phyloP scores from a whole-genome alignment of 2,329 filamentous ascomycete species.

The Periglandula ipomoeae region DNA sequence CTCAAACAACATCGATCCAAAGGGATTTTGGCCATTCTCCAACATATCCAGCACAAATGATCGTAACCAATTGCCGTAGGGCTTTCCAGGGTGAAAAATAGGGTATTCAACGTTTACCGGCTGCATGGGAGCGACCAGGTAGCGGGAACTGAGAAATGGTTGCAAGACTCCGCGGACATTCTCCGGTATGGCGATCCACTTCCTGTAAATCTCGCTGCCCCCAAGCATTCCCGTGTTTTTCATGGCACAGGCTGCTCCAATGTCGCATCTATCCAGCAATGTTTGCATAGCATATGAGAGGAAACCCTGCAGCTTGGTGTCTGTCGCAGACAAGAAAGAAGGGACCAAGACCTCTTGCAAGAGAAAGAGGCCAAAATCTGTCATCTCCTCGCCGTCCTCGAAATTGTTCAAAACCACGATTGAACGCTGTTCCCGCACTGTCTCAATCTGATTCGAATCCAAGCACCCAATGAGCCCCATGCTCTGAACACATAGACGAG shows the following conservation, averaged over 20 bases:
- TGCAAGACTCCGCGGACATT: conserved; percentile 71
- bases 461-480: conserved; percentile 85
- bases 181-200: conserved; percentile 73
- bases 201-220: conserved; percentile 53
- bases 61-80: conserved; percentile 75
- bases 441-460: conserved; percentile 83
- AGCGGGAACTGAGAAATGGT: conserved; percentile 80
- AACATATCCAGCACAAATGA: conserved; percentile 75
- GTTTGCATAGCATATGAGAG: conserved; percentile 94
- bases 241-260: conserved; percentile 47
- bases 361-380: conserved; percentile 77
- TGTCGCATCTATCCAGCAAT: conserved; percentile 67
- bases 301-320: conserved; percentile 81
- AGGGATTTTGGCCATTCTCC: conserved; percentile 63
- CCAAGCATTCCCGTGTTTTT: conserved; percentile 32
- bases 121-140: conserved; percentile 57
- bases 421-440: conserved; percentile 66
- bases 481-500: conserved; percentile 67
- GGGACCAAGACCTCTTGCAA: conserved; percentile 83
- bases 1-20: conserved; percentile 69
- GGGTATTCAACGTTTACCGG: conserved; percentile 59
- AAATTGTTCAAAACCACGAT: conserved; percentile 88
- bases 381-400: conserved; percentile 63
- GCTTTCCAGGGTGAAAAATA: conserved; percentile 59
- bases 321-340: conserved; percentile 82